Percentiles rank a stretch among this genome's conserved stretches.
Conservation (phyloP, 345 rosid genomes). For the Heritiera fomes region DNA sequence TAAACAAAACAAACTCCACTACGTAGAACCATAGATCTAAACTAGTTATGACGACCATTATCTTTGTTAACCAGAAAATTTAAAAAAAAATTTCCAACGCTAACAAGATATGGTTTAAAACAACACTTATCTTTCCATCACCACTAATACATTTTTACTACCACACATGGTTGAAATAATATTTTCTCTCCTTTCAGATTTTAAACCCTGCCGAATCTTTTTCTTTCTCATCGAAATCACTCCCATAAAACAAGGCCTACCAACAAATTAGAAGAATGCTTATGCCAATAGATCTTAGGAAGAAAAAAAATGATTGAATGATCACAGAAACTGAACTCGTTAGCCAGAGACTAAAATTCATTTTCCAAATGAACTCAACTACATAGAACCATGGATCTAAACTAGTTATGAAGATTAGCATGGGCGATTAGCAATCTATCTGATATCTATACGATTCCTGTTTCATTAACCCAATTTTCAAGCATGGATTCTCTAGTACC, state of each 20-base stretch:
- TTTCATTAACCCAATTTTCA: neutral
- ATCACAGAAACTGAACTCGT: neutral
- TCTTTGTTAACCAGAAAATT: neutral
- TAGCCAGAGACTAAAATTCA: neutral
- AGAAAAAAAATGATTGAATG: conserved; percentile 2
- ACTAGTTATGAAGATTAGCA: neutral
- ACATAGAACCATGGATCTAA: neutral
- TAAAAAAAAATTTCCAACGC: neutral
- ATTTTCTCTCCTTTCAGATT: neutral
- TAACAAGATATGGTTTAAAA: neutral
- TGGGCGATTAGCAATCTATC: neutral
- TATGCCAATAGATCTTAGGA: neutral
- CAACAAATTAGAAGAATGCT: neutral
- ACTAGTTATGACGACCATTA: neutral
- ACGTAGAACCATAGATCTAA: neutral
- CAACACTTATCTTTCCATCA: neutral
- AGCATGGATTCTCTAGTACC: neutral
- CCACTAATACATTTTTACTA: neutral
- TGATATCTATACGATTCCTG: neutral
- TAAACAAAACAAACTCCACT: neutral
- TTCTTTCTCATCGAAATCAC: neutral
- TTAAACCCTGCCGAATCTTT: neutral
- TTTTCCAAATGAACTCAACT: neutral
- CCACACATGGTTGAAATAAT: neutral
- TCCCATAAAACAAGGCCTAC: neutral